These are phyloP conservation scores for Fragosphaeria purpurea DNA, from an alignment of 2,329 filamentous ascomycete species.

Conservation along the genomic window DNA sequence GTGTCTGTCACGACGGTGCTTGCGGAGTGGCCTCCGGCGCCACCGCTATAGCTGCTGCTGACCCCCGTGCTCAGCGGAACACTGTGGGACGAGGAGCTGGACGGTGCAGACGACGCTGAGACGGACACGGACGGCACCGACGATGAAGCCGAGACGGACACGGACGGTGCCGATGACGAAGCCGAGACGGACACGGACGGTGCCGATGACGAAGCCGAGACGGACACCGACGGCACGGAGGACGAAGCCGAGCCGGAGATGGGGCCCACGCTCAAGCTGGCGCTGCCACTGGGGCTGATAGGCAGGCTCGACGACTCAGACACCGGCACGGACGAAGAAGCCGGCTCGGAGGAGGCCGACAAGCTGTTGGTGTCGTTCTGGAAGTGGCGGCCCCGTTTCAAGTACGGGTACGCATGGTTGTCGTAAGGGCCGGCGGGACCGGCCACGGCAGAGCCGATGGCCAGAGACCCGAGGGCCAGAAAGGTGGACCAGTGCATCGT, in stretches of 20 bases:
- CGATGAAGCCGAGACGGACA: too few species aligned
- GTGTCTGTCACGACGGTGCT: neutral
- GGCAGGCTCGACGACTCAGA: neutral
- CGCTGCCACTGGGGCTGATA: too few species aligned
- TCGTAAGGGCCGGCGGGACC: neutral
- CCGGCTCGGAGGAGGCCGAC: too few species aligned
- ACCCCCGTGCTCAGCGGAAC: neutral
- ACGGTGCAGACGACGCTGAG: neutral
- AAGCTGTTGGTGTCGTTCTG: too few species aligned
- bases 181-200: neutral
- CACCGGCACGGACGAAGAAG: neutral
- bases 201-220: neutral
- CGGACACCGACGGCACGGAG: neutral
- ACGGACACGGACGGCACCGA: neutral
- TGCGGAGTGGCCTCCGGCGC: too few species aligned
- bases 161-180: neutral
- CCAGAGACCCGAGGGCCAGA: conserved; percentile 8
- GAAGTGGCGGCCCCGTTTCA: too few species aligned
- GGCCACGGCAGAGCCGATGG: neutral
- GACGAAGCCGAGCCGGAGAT: neutral
- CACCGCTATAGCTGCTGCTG: too few species aligned
- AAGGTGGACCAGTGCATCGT: conserved; percentile 10
- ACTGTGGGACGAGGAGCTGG: neutral
- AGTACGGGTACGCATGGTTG: too few species aligned
- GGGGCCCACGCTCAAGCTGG: too few species aligned